phyloP scores from a whole-genome alignment of 768 basidiomycete species.

The Lactarius akahatsu region DNA sequence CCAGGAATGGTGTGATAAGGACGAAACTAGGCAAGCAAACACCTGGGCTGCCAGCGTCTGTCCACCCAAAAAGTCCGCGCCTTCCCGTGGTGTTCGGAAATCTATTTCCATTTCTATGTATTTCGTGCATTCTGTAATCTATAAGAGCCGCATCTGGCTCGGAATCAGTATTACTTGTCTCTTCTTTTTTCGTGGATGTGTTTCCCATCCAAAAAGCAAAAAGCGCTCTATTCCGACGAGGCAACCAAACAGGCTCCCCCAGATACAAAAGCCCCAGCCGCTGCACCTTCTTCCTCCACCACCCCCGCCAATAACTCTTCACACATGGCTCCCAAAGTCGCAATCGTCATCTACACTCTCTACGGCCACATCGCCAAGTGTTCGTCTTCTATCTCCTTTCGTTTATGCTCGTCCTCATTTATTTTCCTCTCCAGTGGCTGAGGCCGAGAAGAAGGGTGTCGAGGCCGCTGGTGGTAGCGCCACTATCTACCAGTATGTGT shows the following conservation, averaged over 20 bases:
- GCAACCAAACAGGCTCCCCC: constrained; percentile 24
- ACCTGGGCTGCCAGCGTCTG: not conserved
- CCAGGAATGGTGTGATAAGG: not conserved
- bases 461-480: constrained; percentile 43
- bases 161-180: not conserved
- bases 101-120: constrained; percentile 11
- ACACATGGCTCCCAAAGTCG: constrained; percentile 49
- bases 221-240: constrained; percentile 37
- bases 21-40: not conserved
- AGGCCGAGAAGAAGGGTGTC: constrained; percentile 46
- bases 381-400: constrained; percentile 37
- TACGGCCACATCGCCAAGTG: constrained; percentile 71
- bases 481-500: constrained; percentile 49
- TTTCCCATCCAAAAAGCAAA: constrained; percentile 42
- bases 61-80: not conserved
- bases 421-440: constrained; percentile 52
- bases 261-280: constrained; percentile 29
- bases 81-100: constrained; percentile 5
- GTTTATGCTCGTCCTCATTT: constrained; percentile 8
- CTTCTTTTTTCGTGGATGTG: constrained; percentile 36
- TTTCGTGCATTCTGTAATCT: not conserved
- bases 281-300: constrained; percentile 5
- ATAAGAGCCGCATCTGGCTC: constrained; percentile 15
- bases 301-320: constrained; percentile 11
- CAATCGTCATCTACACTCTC: constrained; percentile 72